phyloP scores from a whole-genome alignment of 805 yeast genomes.

The Yarrowia porcina region DNA sequence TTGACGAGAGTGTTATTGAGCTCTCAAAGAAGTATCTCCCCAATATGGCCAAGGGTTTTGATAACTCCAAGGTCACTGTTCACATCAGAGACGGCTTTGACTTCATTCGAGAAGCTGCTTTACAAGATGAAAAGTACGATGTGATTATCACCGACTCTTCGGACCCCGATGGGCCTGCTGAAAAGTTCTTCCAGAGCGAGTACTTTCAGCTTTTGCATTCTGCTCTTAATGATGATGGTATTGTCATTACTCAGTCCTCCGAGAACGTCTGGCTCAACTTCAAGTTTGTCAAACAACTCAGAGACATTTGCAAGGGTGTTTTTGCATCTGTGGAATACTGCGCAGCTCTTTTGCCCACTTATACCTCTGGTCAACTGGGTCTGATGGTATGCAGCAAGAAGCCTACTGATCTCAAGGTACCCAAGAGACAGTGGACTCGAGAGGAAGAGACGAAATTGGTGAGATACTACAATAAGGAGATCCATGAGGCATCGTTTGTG shows the following conservation, averaged over 20 bases:
- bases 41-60: constrained; percentile 63
- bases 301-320: constrained; percentile 73
- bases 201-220: constrained; percentile 66
- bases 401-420: constrained; percentile 59
- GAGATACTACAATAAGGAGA: constrained; percentile 77
- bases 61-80: constrained; percentile 63
- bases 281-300: constrained; percentile 75
- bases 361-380: constrained; percentile 97
- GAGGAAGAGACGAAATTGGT: constrained; percentile 62
- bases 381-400: constrained; percentile 90
- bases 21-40: constrained; percentile 72
- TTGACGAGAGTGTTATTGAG: constrained; percentile 77
- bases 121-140: constrained; percentile 52
- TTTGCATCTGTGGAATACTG: constrained; percentile 93
- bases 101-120: constrained; percentile 49
- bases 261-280: constrained; percentile 93
- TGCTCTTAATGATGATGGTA: constrained; percentile 60
- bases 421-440: constrained; percentile 61
- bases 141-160: constrained; percentile 88
- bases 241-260: constrained; percentile 75
- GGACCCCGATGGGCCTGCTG: constrained; percentile 96
- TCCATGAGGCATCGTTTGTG: constrained; percentile 86
- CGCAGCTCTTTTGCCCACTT: constrained; percentile 90
- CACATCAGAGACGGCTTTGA: constrained; percentile 81
- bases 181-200: constrained; percentile 72